A percentile compares a stretch with the other conserved stretches of the same genome.
Evolutionary conservation across 352 stramenopile species (phyloP).

Genomic region (Salisapilia sapeloensis): DNA sequence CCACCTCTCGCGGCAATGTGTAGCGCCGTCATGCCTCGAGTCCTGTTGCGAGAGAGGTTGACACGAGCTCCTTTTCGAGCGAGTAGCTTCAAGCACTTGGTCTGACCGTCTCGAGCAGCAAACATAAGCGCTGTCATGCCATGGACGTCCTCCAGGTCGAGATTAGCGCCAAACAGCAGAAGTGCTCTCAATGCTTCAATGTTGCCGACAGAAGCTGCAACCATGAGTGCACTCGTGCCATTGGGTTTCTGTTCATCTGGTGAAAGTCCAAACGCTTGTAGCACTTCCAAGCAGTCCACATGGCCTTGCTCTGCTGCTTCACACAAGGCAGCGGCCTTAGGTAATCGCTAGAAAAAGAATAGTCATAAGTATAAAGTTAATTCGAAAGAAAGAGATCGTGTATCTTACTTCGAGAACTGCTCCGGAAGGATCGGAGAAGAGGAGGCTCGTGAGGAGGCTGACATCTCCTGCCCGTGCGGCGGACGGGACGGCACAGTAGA

Average conservation of each 20-base stretch:
- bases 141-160: slow-evolving; percentile 77
- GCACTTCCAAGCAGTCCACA: slow-evolving; percentile 67
- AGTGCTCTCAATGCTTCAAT: slow-evolving; percentile 62
- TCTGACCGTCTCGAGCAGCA: slow-evolving; percentile 42
- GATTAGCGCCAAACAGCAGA: slow-evolving; percentile 70
- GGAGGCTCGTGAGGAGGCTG: slow-evolving; percentile 46
- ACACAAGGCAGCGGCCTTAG: slow-evolving; percentile 59
- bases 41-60: slow-evolving; percentile 73
- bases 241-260: slow-evolving; percentile 78
- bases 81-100: slow-evolving; percentile 46
- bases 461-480: slow-evolving; percentile 57
- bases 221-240: slow-evolving; percentile 65
- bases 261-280: slow-evolving; percentile 64
- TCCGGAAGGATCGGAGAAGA: slow-evolving; percentile 44
- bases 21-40: slow-evolving; percentile 60
- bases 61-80: slow-evolving; percentile 68
- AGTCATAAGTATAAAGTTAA: slow-evolving; percentile 2
- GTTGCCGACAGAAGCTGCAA: slow-evolving; percentile 74
- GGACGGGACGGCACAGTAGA: slow-evolving; percentile 54
- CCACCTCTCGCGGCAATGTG: slow-evolving; percentile 65
- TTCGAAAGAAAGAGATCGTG: not conserved
- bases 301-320: slow-evolving; percentile 67
- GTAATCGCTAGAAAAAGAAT: slow-evolving; percentile 25
- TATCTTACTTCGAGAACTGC: slow-evolving; percentile 33
- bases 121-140: slow-evolving; percentile 73